phyloP scores from a whole-genome alignment of 2,329 filamentous ascomycete species.

The Nigrospora sphaerica region DNA sequence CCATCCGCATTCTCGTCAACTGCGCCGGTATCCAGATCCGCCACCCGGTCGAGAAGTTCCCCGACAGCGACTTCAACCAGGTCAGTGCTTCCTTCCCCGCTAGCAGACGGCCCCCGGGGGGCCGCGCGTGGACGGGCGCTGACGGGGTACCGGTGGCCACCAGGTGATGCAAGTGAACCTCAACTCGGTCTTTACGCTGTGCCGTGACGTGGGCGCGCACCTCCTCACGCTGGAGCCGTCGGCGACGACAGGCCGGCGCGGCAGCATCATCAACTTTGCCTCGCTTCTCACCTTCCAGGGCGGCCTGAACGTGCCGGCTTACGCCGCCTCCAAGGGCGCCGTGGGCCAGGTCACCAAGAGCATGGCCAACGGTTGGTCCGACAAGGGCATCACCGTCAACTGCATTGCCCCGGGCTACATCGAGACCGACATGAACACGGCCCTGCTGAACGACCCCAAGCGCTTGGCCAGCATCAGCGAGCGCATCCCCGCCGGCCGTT shows the following conservation, averaged over 20 bases:
- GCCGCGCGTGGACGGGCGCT: too few relatives aligned
- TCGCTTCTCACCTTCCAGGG: conserved; percentile 79
- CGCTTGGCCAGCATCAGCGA: conserved; percentile 30
- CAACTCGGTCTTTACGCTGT: conserved; percentile 70
- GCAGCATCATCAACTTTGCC: conserved; percentile 78
- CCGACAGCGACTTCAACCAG: conserved; percentile 1
- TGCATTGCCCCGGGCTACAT: conserved; percentile 35
- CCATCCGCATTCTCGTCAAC: conserved; percentile 75
- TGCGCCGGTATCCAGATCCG: conserved; percentile 81
- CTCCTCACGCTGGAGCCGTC: conserved; percentile 56
- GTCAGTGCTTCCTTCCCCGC: neutral
- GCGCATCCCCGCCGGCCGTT: conserved; percentile 42
- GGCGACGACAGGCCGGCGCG: conserved; percentile 38
- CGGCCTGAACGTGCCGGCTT: conserved; percentile 78
- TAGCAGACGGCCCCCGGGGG: too few relatives aligned
- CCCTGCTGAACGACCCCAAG: conserved; percentile 27
- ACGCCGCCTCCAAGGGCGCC: conserved; percentile 51
- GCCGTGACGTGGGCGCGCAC: conserved; percentile 70
- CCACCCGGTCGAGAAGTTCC: conserved; percentile 48
- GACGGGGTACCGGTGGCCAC: conserved; percentile 23
- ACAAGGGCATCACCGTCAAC: conserved; percentile 28
- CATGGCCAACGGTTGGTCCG: conserved; percentile 49
- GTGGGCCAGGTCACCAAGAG: conserved; percentile 50
- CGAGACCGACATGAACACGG: conserved; percentile 37
- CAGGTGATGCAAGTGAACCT: conserved; percentile 85